Conservation (phyloP, 192 early-diverging fungal genomes). For the Umbelopsis sp. region DNA sequence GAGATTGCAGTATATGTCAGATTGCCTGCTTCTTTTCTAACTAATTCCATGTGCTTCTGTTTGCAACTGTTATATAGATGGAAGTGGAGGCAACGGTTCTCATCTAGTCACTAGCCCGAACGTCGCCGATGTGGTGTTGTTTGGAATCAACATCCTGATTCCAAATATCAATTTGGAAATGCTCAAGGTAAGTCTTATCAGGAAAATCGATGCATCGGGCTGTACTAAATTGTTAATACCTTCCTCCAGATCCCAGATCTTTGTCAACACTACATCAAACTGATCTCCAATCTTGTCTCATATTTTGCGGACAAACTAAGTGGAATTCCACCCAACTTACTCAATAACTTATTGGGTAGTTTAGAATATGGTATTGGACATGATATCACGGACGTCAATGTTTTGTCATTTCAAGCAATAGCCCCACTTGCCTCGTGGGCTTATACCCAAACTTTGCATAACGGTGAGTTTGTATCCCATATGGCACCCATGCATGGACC, state of each 20-base stretch:
- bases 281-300: slow-evolving; percentile 64
- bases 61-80: background rate
- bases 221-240: background rate
- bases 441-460: slow-evolving; percentile 46
- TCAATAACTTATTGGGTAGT: slow-evolving; percentile 60
- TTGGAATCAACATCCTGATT: slow-evolving; percentile 68
- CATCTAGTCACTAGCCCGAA: slow-evolving; percentile 23
- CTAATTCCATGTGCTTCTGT: too few species aligned
- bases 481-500: slow-evolving; percentile 16
- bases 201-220: background rate
- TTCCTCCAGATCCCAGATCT: slow-evolving; percentile 57
- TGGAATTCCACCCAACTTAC: slow-evolving; percentile 48
- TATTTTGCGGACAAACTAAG: slow-evolving; percentile 65
- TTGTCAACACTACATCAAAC: slow-evolving; percentile 66
- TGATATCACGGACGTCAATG: slow-evolving; percentile 61
- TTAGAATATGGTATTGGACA: slow-evolving; percentile 66
- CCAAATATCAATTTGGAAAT: slow-evolving; percentile 74
- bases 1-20: background rate
- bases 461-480: slow-evolving; percentile 25
- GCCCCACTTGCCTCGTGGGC: slow-evolving; percentile 59
- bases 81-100: background rate
- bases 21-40: background rate
- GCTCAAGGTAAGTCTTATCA: slow-evolving; percentile 54
- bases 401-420: slow-evolving; percentile 65
- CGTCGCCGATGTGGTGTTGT: slow-evolving; percentile 70